Base-by-base conservation (phyloP, 2,329 filamentous ascomycete species). In the Penicillium sp. region DNA sequence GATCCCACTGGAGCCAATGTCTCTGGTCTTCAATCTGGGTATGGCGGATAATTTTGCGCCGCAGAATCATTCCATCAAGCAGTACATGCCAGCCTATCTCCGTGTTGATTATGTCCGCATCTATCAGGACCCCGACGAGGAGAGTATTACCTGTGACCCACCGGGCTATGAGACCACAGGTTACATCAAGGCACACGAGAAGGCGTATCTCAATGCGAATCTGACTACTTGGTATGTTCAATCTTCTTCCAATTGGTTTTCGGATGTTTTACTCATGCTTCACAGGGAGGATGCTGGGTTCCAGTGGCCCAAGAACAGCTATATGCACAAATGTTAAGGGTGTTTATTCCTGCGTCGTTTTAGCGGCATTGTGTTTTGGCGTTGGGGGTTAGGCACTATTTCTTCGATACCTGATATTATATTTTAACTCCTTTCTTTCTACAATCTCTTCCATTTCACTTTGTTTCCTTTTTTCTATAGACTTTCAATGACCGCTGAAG, bases 91-190 rank as follows among this genome's bases (percentile, higher is more conserved):
- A 2, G 87, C 84, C 2, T 84, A 78, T 2, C 87, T 89, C 81
- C 79, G 86, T 2, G 77, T 90, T 53, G 87, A 90, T 70, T 89
- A 89, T 67, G 79, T 90, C 50, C 83, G 87, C 13, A 87, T 90
- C 47, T 90, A 89, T 65, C 87, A 89, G 69, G 83, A 87, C 57
- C 79, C 81, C 13, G 79, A 83, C 48, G 75, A 79, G 11, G 77
- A 81, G 63, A 79, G 79, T 34, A 65, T 88, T 46, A 88, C 86
- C 14, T 90, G 87, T 69, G 87, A 90, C 72, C 87, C 87, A 2
- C 76, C 78, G 0, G 86, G 83, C 0, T 90, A 86, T 66, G 81
- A 82, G 51, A 90, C 87, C 0, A 90, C 87, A 0, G 67, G 79
- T 1, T 90, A 90, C 69, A 90, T 90, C 67, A 75, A 75, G 45